A percentile compares a stretch with the other conserved stretches of the same genome.
These are phyloP conservation scores for Strobilomyces dryophilus DNA, from an alignment of 768 basidiomycete species.

Conservation along the genomic window DNA sequence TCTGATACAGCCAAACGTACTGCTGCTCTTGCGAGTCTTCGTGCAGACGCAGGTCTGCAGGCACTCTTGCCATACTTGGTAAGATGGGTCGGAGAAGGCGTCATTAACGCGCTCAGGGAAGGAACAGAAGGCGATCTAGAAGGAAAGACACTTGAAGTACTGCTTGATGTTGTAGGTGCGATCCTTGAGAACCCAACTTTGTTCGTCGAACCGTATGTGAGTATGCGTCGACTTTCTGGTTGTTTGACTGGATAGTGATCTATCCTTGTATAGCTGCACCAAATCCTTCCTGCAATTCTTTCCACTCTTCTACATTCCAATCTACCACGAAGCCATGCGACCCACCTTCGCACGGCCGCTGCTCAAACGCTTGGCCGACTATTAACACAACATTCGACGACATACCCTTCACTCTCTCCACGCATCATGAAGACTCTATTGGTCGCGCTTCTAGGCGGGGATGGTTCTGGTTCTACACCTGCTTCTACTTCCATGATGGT, in stretches of 20 bases:
- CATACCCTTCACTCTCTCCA: slow-evolving; percentile 81
- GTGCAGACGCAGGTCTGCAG: slow-evolving; percentile 87
- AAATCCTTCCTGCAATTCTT: slow-evolving; percentile 89
- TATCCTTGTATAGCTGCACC: slow-evolving; percentile 67
- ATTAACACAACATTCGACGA: slow-evolving; percentile 78
- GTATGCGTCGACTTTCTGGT: slow-evolving; percentile 27
- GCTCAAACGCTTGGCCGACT: slow-evolving; percentile 82
- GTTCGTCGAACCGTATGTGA: slow-evolving; percentile 94
- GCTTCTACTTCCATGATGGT: slow-evolving; percentile 13
- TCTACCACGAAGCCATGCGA: slow-evolving; percentile 68
- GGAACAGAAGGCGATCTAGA: slow-evolving; percentile 55
- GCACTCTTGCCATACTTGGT: slow-evolving; percentile 91
- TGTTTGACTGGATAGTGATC: neutral
- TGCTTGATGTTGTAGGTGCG: slow-evolving; percentile 81
- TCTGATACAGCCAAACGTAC: slow-evolving; percentile 68
- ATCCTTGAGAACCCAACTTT: slow-evolving; percentile 82
- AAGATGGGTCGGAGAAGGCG: slow-evolving; percentile 90
- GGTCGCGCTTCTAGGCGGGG: slow-evolving; percentile 61
- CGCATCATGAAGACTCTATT: slow-evolving; percentile 94
- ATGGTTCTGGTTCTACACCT: slow-evolving; percentile 8
- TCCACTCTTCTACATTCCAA: slow-evolving; percentile 87
- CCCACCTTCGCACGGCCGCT: slow-evolving; percentile 70
- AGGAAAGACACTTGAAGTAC: slow-evolving; percentile 69
- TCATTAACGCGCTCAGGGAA: slow-evolving; percentile 55
- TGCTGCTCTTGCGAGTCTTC: slow-evolving; percentile 86